A percentile compares a stretch with the other conserved stretches of the same genome.
Evolutionary conservation across 108 stramenopile genomes (phyloP).

Genomic region (Cyclotella kingstonii): DNA sequence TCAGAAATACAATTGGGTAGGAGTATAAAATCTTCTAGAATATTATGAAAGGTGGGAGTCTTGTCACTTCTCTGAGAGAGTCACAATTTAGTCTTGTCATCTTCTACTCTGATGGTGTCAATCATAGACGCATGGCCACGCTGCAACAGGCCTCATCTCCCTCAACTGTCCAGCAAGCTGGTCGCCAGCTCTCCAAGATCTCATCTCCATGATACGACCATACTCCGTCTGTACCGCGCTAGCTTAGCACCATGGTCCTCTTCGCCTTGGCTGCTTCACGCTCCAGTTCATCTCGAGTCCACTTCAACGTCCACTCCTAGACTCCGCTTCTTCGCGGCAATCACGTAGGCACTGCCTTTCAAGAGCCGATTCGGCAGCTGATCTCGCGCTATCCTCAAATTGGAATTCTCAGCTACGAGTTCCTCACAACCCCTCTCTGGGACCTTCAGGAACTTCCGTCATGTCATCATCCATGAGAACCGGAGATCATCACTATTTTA

Average conservation of each 20-base stretch:
- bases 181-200: conserved; percentile 2
- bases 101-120: too few species aligned
- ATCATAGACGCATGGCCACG: too few species aligned
- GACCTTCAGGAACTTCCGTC: conserved; percentile 8
- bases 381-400: not conserved
- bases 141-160: too few species aligned
- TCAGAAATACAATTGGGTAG: too few species aligned
- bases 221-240: conserved; percentile 17
- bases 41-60: too few species aligned
- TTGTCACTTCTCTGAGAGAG: too few species aligned
- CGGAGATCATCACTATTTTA: not conserved
- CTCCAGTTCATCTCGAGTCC: conserved; percentile 35
- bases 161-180: too few species aligned
- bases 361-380: conserved; percentile 20
- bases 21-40: too few species aligned
- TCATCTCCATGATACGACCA: conserved; percentile 33
- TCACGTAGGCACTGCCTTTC: conserved; percentile 25
- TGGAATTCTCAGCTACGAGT: not conserved
- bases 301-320: conserved; percentile 27
- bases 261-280: conserved; percentile 25
- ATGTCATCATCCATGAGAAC: not conserved
- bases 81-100: too few species aligned
- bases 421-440: conserved; percentile 3
- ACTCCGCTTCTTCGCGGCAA: conserved; percentile 21
- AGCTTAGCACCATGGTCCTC: not conserved